Percentiles rank a stretch among this genome's conserved stretches.
Evolutionary conservation across 2,329 filamentous ascomycete species (phyloP).

Genomic region (Sporothrix pallida): DNA sequence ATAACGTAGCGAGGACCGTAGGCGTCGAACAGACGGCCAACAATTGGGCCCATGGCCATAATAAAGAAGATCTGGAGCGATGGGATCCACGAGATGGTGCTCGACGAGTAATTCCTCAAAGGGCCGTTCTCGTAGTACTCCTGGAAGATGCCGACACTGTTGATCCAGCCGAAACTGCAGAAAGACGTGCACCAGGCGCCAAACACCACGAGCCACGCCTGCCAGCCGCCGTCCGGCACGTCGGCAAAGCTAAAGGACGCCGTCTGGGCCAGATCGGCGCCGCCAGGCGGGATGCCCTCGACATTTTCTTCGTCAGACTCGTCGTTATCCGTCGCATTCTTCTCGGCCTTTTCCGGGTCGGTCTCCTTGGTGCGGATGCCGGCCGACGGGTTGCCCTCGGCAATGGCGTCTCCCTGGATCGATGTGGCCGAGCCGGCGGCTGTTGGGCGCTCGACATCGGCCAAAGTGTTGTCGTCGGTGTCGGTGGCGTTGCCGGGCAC

Average conservation of each 20-base stretch:
- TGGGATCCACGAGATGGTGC: conserved; percentile 67
- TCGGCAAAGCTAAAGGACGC: conserved; percentile 10
- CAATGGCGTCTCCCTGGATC: background rate
- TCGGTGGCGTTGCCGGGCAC: conserved; percentile 27
- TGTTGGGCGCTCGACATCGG: background rate
- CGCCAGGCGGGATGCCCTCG: background rate
- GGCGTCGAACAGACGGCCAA: conserved; percentile 64
- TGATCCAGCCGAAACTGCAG: conserved; percentile 51
- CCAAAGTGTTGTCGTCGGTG: conserved; percentile 32
- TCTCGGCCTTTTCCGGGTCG: conserved; percentile 27
- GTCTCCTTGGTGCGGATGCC: conserved; percentile 25
- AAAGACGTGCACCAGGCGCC: conserved; percentile 51
- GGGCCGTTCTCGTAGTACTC: conserved; percentile 61
- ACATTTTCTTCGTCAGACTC: background rate
- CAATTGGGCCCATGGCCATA: conserved; percentile 59
- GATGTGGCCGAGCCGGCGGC: background rate
- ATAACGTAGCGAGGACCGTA: conserved; percentile 60
- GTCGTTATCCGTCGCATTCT: background rate
- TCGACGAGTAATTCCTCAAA: conserved; percentile 56
- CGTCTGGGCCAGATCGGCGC: background rate
- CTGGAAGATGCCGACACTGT: conserved; percentile 60
- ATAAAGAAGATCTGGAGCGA: conserved; percentile 55
- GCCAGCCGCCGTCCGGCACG: conserved; percentile 40
- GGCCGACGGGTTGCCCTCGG: background rate
- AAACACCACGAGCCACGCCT: conserved; percentile 50